Evolutionary conservation across 2,329 filamentous ascomycete genomes (phyloP), one percentile per base, ranked within the genome.

Genomic region (Tolypocladium sp.): DNA sequence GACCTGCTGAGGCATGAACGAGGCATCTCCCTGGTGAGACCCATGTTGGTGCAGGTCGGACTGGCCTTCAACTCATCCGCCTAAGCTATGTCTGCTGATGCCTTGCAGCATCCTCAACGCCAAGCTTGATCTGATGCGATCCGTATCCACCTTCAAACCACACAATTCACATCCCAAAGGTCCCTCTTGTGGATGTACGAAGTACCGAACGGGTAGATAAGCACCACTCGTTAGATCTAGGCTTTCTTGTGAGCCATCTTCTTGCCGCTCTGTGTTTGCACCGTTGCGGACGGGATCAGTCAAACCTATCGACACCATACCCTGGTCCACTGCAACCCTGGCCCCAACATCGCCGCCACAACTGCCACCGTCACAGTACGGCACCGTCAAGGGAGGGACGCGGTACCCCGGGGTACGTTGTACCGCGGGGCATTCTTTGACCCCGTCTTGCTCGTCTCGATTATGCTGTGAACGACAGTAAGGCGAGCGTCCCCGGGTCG

Each of bases 251-350:
- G 3, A 12, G 42, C 42, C 25, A 22, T 46, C 12, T 10, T 15
- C 22, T 27, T 25, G n/a, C 42, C 7, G 15, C 44, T 25, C 7
- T 37, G 13, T 30, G 27, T 22, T 33, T 33, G 27, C 41, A 27
- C n/a, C n/a, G n/a, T n/a, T 17, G 20, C 20, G 22, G 38, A 40
- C 22, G 46, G 22, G 4, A 57, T 53, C 44, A 42, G 38, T 17
- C 49, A 42, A 37, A 55, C 53, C 46, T 25, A 37, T 56, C 44
- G 27, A 33, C 49, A 13, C 33, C 56, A 59, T 57, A 52, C 49
- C 55, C 57, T 61, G 56, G 58, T 55, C 55, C 49, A 44, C 42
- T 62, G 60, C 46, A 58, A 62, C 62, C 60, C 56, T 55, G 54
- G 59, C 41, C 57, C 44, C 58, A 51, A 56, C 55, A 22, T 58